Conservation (phyloP, 768 basidiomycete species). For the Leccinum boreale region DNA sequence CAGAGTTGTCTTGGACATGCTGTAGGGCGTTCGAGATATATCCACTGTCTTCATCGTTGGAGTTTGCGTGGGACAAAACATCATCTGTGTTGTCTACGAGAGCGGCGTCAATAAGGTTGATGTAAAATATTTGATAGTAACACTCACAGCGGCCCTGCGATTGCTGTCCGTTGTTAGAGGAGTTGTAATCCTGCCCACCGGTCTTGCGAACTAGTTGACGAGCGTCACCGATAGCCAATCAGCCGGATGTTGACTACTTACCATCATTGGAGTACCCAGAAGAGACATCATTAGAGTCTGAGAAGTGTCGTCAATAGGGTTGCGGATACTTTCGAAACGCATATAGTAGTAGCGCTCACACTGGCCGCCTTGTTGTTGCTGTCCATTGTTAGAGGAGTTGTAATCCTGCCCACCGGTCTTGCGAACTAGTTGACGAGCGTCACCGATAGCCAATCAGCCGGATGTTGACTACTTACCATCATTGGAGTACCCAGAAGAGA, state of each 20-base stretch:
- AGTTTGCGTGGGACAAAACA: slow-evolving; percentile 51
- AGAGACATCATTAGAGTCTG: too few relatives aligned
- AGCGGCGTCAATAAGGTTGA: slow-evolving; percentile 3
- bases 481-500: not conserved
- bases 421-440: slow-evolving; percentile 31
- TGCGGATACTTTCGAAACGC: slow-evolving; percentile 5
- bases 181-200: slow-evolving; percentile 63
- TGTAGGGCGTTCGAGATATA: slow-evolving; percentile 16
- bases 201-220: slow-evolving; percentile 46
- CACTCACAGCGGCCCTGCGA: slow-evolving; percentile 24
- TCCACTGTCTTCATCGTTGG: slow-evolving; percentile 3
- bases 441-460: slow-evolving; percentile 7
- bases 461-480: not conserved
- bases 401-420: slow-evolving; percentile 55
- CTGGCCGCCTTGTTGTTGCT: slow-evolving; percentile 6
- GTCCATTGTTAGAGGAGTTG: too few relatives aligned
- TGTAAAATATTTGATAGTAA: not conserved
- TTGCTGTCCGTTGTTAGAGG: slow-evolving; percentile 43
- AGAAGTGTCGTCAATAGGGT: not conserved
- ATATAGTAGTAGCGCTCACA: slow-evolving; percentile 13
- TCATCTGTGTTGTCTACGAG: slow-evolving; percentile 61
- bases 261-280: not conserved
- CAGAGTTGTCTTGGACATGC: slow-evolving; percentile 23
- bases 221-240: slow-evolving; percentile 10
- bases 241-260: not conserved